Base-by-base conservation (phyloP, 2,329 filamentous ascomycete genomes). In the Metarhizium brunneum region DNA sequence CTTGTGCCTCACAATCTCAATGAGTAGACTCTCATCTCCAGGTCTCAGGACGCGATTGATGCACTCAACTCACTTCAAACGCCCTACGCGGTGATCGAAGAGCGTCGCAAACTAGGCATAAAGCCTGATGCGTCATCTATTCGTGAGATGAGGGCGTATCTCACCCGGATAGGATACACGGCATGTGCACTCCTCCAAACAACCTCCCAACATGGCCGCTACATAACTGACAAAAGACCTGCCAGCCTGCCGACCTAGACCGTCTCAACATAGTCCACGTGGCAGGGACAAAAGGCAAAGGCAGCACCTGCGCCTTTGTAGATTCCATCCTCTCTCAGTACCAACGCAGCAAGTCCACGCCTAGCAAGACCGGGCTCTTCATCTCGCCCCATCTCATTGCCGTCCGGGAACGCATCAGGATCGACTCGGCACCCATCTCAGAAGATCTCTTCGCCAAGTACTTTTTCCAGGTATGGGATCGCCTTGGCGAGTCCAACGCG, bases 41-140 rank as follows among this genome's bases (percentile, higher is more conserved):
- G 38, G 11, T 40, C 38, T 16, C 38, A 95, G 90, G 90, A 94
- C 69, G 94, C 92, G 50, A 85, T 97, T 60, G 77, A 84, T 62
- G 84, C 88, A 43, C 82, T 97, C 66, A 97, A 97, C 71, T 87
- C 89, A 48, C 83, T 97, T 52, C 94, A 99, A 71, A 90, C 88
- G 47, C 95, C 95, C 53, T 92, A 87, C 67, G 82, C 87, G 51
- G 81, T 90, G 53, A 81, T 96, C 18, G 85, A 95, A 67, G 84
- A 86, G 52, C 85, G 94, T 53, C 81, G 84, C 54, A 88, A 88
- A 68, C 87, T 86, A 18, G 88, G 90, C 20, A 75, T 84, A 59
- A 81, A 78, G 32, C 84, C 88, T 64, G 88, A 94, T 70, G 77
- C 83, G 57, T 76, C 78, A 55, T 76, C 88, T 8, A 84, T 94